Percentiles rank a stretch among this genome's conserved stretches.
These are phyloP conservation scores for Arxiozyma telluris DNA, from an alignment of 1,139 yeast species.

Conservation along the genomic window DNA sequence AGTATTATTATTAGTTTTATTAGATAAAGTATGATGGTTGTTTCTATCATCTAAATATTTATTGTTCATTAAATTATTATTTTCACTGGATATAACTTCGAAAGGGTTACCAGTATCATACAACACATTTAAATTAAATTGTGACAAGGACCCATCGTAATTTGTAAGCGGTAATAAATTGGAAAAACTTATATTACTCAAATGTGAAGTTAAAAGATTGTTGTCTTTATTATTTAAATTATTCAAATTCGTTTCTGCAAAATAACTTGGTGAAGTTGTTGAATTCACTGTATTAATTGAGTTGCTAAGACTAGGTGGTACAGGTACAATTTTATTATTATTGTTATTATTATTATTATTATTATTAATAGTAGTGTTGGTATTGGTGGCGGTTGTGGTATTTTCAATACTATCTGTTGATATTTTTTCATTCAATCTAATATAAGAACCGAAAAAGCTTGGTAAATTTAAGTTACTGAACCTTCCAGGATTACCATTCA, in stretches of 20 bases:
- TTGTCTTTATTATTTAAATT: not conserved
- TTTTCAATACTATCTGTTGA: not conserved
- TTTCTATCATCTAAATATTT: not conserved
- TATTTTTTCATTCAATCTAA: not conserved
- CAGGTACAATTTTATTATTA: not conserved
- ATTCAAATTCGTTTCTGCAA: not conserved
- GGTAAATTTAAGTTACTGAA: conserved; percentile 23
- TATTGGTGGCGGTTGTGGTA: not conserved
- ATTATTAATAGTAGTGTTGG: no score
- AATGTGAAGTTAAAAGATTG: not conserved
- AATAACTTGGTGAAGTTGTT: not conserved
- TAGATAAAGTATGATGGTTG: not conserved
- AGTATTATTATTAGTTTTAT: not conserved
- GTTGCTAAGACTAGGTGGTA: not conserved
- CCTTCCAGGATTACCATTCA: conserved; percentile 19
- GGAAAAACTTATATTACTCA: conserved; percentile 7
- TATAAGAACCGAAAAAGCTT: conserved; percentile 13
- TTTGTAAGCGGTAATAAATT: conserved; percentile 9
- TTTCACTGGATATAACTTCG: not conserved
- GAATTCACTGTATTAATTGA: not conserved
- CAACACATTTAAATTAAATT: conserved; percentile 3
- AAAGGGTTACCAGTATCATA: conserved; percentile 1
- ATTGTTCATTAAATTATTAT: no score
- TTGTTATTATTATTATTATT: not conserved
- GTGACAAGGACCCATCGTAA: conserved; percentile 9